Evolutionary conservation across 371 early-diverging fungal genomes (phyloP).

Genomic region (Mucor indicus): DNA sequence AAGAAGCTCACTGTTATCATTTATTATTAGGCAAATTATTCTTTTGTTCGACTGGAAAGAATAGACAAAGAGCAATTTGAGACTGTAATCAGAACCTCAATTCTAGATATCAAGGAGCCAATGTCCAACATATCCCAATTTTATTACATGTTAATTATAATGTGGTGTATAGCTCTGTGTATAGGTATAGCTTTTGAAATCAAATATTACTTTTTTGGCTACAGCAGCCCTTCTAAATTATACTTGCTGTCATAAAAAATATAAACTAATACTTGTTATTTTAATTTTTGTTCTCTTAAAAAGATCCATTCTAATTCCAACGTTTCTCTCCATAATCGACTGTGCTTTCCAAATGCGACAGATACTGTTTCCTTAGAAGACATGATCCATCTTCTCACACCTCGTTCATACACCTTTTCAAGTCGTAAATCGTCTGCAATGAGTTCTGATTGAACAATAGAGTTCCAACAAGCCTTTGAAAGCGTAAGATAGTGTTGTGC

Average conservation of each 20-base stretch:
- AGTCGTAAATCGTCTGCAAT: constrained; percentile 10
- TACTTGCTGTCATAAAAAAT: too few relatives aligned
- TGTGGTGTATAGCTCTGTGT: constrained; percentile 10
- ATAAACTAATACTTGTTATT: constrained; percentile 1
- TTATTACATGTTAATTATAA: constrained; percentile 10
- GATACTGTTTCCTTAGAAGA: constrained; percentile 34
- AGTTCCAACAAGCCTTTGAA: constrained; percentile 69
- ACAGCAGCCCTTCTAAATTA: too few relatives aligned
- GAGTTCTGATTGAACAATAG: constrained; percentile 33
- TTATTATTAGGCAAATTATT: constrained; percentile 6
- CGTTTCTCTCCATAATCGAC: constrained; percentile 39
- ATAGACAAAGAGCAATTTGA: too few relatives aligned
- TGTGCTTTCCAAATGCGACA: constrained; percentile 35
- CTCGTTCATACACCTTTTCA: constrained; percentile 39
- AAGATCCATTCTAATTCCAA: constrained; percentile 47
- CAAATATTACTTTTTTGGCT: background rate
- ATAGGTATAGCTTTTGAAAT: constrained; percentile 16
- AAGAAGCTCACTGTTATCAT: background rate
- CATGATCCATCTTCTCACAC: constrained; percentile 42
- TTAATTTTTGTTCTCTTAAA: constrained; percentile 42
- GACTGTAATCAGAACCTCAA: too few relatives aligned
- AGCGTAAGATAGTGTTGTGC: constrained; percentile 62
- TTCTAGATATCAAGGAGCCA: too few relatives aligned
- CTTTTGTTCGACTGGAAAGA: constrained; percentile 4
- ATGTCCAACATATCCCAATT: too few relatives aligned